Conservation (phyloP, 768 basidiomycete species). For the Tubosaeta sp. region DNA sequence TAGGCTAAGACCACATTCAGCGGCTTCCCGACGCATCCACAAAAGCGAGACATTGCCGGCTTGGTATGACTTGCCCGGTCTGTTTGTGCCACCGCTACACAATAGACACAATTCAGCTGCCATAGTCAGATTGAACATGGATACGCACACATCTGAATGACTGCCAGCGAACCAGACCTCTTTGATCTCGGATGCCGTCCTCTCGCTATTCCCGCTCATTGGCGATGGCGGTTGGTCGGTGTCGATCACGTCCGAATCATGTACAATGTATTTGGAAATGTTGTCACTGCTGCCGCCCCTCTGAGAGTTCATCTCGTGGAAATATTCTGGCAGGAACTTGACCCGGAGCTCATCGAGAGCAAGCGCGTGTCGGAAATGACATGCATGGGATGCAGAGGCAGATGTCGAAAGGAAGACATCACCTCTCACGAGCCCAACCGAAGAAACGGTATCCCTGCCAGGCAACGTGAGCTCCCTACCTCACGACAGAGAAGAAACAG, state of each 20-base stretch:
- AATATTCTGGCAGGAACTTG: slow-evolving; percentile 51
- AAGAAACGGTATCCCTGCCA: slow-evolving; percentile 63
- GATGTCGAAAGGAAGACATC: slow-evolving; percentile 53
- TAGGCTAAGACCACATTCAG: too few relatives aligned
- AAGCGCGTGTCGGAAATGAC: slow-evolving; percentile 60
- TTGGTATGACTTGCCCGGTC: slow-evolving; percentile 17
- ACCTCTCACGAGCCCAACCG: slow-evolving; percentile 49
- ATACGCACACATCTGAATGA: too few relatives aligned
- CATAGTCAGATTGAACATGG: too few relatives aligned
- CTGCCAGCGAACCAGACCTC: too few relatives aligned
- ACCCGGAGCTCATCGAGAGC: slow-evolving; percentile 60
- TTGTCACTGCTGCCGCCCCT: not conserved
- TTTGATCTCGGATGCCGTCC: not conserved
- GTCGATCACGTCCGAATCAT: not conserved
- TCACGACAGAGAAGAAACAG: not conserved
- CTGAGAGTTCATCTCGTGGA: slow-evolving; percentile 28
- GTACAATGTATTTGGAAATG: slow-evolving; percentile 8
- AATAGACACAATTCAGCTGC: not conserved
- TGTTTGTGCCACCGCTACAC: slow-evolving; percentile 21
- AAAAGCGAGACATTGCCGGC: slow-evolving; percentile 20
- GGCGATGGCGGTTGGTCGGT: too few relatives aligned
- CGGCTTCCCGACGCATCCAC: too few relatives aligned
- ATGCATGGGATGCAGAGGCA: slow-evolving; percentile 50
- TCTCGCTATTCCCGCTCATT: not conserved
- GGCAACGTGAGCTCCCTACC: not conserved